Evolutionary conservation across 768 basidiomycete genomes (phyloP).

Genomic region (Rhodosporidiobolus sp.): DNA sequence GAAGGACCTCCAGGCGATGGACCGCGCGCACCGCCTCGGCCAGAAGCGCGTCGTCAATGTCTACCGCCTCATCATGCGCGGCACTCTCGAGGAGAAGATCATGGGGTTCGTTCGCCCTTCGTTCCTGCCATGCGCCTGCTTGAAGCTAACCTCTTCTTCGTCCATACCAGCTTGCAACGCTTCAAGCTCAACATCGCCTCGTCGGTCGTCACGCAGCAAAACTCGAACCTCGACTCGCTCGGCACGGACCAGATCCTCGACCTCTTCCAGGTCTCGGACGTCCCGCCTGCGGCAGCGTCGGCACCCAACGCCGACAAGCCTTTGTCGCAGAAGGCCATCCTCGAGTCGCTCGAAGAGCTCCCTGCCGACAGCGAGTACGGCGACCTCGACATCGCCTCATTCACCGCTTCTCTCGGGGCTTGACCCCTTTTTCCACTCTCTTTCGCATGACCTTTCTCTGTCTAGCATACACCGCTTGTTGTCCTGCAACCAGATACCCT

Average conservation of each 20-base stretch:
- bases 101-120: slow-evolving; percentile 73
- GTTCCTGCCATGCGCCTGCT: neutral
- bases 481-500: neutral
- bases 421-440: neutral
- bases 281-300: neutral
- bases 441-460: neutral
- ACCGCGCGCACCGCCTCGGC: slow-evolving; percentile 93
- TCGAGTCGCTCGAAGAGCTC: slow-evolving; percentile 85
- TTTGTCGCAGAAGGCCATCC: slow-evolving; percentile 71
- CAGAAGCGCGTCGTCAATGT: slow-evolving; percentile 99
- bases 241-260: slow-evolving; percentile 95
- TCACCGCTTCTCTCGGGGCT: slow-evolving; percentile 14
- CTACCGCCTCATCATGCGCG: slow-evolving; percentile 92
- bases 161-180: slow-evolving; percentile 83
- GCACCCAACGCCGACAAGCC: slow-evolving; percentile 56
- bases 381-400: slow-evolving; percentile 24
- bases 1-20: slow-evolving; percentile 99
- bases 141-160: slow-evolving; percentile 4
- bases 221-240: slow-evolving; percentile 88
- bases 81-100: slow-evolving; percentile 97
- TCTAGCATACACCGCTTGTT: neutral
- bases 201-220: slow-evolving; percentile 95
- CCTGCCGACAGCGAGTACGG: slow-evolving; percentile 80
- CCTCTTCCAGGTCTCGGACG: slow-evolving; percentile 59
- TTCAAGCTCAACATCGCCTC: slow-evolving; percentile 98